Base-by-base conservation (phyloP, 2,329 filamentous ascomycete genomes). In the Xylaria sp. region DNA sequence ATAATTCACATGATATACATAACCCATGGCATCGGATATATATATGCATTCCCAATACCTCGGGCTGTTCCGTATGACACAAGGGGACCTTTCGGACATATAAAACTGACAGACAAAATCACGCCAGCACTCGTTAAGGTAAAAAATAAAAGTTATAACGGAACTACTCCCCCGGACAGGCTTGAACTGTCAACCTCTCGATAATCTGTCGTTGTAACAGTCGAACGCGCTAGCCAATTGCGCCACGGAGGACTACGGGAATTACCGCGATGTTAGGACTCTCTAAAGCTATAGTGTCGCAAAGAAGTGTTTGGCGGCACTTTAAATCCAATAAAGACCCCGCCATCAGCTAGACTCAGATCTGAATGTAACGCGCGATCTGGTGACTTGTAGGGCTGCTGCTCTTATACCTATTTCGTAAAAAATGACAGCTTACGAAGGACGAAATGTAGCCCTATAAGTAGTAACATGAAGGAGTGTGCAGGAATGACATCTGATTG, bases 141-240 rank as follows among this genome's bases (percentile, higher is more conserved):
- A 28, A 20, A 20, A 20, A 34, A 9, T 1, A 53, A 36, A 53
- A 34, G 30, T 13, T 10, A 18, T 25, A 34, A 20, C 15, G 15
- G 12, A 34, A 53, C 18, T 34, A 20, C 52, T 62, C 64, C 45
- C 30, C 64, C 15, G 28, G 36, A 41, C 43, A 58, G 52, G 34
- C 58, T 62, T 62, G 58, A 66, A 58, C 52, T 53, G 45, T 53
- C 58, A 66, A 58, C 41, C 59, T 53, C 43, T 50, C 43, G 52
- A 61, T 50, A 4, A 36, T 2, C 39, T 60, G 55, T 32, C 34
- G 2, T 46, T 4, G 3, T 46, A 48, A 63, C 52, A 43, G 52
- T 50, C 41, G 45, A 58, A 64, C 45, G 43, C 53, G 41, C 20
- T 58, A 64, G 61, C 53, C 53, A 64, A 64, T 64, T 52, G 43